phyloP scores from a whole-genome alignment of 208 protist genomes.

The Crithidia bombi region DNA sequence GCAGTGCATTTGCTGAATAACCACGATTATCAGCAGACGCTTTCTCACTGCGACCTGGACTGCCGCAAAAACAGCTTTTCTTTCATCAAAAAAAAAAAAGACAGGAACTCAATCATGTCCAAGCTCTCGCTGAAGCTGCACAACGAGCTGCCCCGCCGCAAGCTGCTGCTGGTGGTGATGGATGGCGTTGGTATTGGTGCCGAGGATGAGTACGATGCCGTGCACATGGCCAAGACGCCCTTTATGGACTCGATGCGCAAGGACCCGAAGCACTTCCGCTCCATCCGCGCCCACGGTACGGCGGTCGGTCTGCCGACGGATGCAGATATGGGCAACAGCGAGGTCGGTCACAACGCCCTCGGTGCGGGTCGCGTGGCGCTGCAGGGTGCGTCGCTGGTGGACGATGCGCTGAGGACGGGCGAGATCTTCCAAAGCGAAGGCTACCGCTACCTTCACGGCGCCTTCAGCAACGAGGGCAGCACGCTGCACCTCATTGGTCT shows the following conservation, averaged over 20 bases:
- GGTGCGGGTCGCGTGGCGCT: conserved; percentile 92
- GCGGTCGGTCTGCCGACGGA: conserved; percentile 94
- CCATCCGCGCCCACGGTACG: conserved; percentile 93
- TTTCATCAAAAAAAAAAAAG: conserved; percentile 18
- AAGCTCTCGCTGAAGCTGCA: conserved; percentile 59
- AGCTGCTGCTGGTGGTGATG: conserved; percentile 86
- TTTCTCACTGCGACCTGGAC: neutral
- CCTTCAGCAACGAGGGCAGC: conserved; percentile 69
- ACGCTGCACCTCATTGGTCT: conserved; percentile 95
- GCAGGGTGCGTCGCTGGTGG: conserved; percentile 95
- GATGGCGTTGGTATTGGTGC: conserved; percentile 91
- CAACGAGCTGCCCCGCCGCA: conserved; percentile 73
- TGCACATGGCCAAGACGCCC: conserved; percentile 90
- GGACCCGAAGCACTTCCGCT: conserved; percentile 76
- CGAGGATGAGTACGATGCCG: conserved; percentile 91
- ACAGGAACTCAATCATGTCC: conserved; percentile 43
- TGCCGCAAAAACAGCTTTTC: conserved; percentile 12
- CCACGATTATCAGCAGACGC: conserved; percentile 21
- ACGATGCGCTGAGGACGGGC: conserved; percentile 83
- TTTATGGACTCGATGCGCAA: conserved; percentile 72
- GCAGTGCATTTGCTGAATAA: conserved; percentile 11
- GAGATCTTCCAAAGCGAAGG: conserved; percentile 88
- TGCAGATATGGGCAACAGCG: conserved; percentile 96
- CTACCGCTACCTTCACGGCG: conserved; percentile 90
- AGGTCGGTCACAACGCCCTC: conserved; percentile 96